A percentile compares a stretch with the other conserved stretches of the same genome.
Conservation (phyloP, 805 yeast genomes). For the Metschnikowia continentalis region DNA sequence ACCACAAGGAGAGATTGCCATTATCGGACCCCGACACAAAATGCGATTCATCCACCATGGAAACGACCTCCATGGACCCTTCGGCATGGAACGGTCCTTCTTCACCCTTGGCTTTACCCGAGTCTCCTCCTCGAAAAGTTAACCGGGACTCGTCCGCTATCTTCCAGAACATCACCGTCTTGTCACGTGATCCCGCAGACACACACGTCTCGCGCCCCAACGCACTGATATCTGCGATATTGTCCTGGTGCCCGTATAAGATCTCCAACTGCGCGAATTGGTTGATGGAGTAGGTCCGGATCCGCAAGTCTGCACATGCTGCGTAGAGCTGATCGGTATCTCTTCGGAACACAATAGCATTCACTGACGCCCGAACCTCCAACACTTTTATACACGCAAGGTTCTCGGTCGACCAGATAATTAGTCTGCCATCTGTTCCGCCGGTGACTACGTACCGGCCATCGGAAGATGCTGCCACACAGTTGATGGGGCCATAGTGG, state of each 20-base stretch:
- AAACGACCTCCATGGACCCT: conserved; percentile 85
- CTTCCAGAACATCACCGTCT: conserved; percentile 95
- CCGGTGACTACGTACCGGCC: conserved; percentile 91
- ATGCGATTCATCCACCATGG: conserved; percentile 88
- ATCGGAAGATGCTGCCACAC: conserved; percentile 82
- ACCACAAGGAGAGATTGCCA: conserved; percentile 89
- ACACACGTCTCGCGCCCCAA: conserved; percentile 87
- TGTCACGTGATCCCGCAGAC: conserved; percentile 91
- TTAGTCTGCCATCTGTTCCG: conserved; percentile 74
- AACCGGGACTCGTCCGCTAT: conserved; percentile 91
- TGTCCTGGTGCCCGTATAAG: conserved; percentile 92
- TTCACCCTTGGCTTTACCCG: conserved; percentile 24
- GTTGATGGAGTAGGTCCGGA: conserved; percentile 79
- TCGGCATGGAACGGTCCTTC: conserved; percentile 44
- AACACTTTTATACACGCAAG: conserved; percentile 72
- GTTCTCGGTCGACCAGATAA: conserved; percentile 82
- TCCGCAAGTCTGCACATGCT: conserved; percentile 87
- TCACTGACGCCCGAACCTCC: conserved; percentile 71
- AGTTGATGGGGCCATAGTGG: conserved; percentile 70
- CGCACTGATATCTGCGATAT: conserved; percentile 76
- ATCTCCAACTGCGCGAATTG: conserved; percentile 89
- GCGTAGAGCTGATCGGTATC: conserved; percentile 83
- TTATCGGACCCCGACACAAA: conserved; percentile 95
- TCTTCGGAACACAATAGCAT: conserved; percentile 73
- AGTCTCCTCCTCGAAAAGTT: conserved; percentile 89